Evolutionary conservation across 176 grass and related monocot genomes (phyloP).

Genomic region (Zizania latifolia): DNA sequence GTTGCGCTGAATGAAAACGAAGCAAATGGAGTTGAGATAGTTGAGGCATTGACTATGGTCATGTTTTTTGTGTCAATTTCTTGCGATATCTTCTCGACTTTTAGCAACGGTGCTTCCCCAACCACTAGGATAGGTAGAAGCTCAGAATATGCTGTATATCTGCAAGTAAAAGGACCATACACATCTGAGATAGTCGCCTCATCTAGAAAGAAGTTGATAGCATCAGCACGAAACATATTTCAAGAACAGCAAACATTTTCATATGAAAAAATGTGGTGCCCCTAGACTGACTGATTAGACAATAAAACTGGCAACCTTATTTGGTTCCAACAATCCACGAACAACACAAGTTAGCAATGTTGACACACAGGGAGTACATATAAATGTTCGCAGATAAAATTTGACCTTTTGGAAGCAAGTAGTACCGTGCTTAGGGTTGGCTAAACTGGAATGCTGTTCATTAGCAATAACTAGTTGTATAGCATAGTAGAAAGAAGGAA

Average conservation of each 20-base stretch:
- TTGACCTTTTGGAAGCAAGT: no score
- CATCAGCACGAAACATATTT: neutral
- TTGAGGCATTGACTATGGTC: conserved; percentile 71
- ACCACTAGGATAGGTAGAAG: conserved; percentile 75
- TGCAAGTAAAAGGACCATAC: conserved; percentile 35
- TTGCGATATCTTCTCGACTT: conserved; percentile 86
- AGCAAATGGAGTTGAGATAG: conserved; percentile 63
- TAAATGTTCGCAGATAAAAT: no score
- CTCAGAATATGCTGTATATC: conserved; percentile 91
- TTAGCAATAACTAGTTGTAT: neutral
- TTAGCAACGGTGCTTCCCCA: conserved; percentile 66
- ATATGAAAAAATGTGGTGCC: no score
- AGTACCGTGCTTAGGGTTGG: no score
- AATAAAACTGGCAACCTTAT: no score
- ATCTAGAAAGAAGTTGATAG: neutral
- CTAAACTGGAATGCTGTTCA: no score
- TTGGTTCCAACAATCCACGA: no score
- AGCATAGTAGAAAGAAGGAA: neutral
- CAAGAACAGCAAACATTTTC: neutral
- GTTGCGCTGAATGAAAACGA: conserved; percentile 84
- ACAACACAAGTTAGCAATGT: no score
- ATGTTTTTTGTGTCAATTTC: conserved; percentile 54
- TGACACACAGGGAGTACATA: no score
- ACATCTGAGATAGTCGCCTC: neutral
- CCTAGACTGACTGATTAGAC: no score